Conservation (phyloP, 352 stramenopile species). For the Hyaloperonospora arabidopsidis region DNA sequence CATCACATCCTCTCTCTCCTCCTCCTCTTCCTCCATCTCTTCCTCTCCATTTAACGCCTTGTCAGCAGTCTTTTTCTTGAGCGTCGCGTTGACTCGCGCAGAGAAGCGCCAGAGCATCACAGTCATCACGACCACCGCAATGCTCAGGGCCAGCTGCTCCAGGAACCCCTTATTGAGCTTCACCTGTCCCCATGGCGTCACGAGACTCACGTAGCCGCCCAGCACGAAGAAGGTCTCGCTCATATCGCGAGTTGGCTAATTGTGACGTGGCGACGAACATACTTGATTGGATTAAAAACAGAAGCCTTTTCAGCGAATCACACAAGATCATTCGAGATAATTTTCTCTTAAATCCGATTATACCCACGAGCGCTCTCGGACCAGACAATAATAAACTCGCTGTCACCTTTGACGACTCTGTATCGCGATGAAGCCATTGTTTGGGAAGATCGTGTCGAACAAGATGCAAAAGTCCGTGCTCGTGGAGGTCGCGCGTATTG, state of each 20-base stretch:
- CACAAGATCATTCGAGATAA: neutral
- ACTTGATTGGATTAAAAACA: neutral
- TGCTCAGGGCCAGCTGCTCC: constrained; percentile 32
- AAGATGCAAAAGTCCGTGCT: constrained; percentile 97
- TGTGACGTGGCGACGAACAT: constrained; percentile 14
- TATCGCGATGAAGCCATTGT: constrained; percentile 80
- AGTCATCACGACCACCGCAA: constrained; percentile 33
- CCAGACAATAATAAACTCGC: constrained; percentile 17
- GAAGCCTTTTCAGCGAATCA: constrained; percentile 7
- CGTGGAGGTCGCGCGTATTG: constrained; percentile 90
- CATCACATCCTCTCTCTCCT: constrained; percentile 18
- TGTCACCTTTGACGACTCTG: neutral
- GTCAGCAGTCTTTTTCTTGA: constrained; percentile 21
- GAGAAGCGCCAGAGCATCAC: constrained; percentile 32
- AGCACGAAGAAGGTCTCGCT: constrained; percentile 48
- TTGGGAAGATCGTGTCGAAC: constrained; percentile 93
- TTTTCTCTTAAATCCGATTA: neutral
- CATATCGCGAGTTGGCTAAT: constrained; percentile 13
- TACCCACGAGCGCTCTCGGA: constrained; percentile 3
- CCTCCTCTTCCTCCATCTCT: constrained; percentile 14
- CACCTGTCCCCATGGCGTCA: constrained; percentile 61
- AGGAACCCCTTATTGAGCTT: constrained; percentile 46
- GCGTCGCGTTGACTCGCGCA: constrained; percentile 26
- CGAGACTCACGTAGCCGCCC: constrained; percentile 58
- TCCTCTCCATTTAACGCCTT: constrained; percentile 16